A percentile compares a stretch with the other conserved stretches of the same genome.
Conservation (phyloP, 768 basidiomycete genomes). For the Amanita pseudoporphyria region DNA sequence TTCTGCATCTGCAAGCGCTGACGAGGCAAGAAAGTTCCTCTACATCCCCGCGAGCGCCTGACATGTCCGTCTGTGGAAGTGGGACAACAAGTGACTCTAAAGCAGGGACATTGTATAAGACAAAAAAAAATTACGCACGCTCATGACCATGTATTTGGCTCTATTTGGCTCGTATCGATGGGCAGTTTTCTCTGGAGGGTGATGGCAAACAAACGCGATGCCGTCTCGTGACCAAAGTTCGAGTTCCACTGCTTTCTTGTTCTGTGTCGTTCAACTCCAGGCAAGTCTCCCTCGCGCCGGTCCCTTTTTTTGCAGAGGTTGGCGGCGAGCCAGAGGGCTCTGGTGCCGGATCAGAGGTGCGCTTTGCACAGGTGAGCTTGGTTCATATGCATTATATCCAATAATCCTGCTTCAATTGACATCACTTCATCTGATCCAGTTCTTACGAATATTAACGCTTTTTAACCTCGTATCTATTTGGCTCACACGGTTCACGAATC, state of each 20-base stretch:
- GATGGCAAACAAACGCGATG: conserved; percentile 1
- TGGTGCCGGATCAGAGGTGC: conserved; percentile 13
- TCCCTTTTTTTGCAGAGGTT: background rate
- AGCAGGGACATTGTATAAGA: background rate
- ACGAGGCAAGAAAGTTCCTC: background rate
- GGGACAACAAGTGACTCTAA: conserved; percentile 1
- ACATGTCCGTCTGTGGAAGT: background rate
- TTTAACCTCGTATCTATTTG: conserved; percentile 1
- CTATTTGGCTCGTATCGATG: too few relatives aligned
- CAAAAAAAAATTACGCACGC: background rate
- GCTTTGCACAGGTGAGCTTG: conserved; percentile 10
- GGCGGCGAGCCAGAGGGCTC: background rate
- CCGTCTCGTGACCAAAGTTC: conserved; percentile 9
- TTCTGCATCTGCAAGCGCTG: background rate
- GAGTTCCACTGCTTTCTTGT: conserved; percentile 5
- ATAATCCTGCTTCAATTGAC: too few relatives aligned
- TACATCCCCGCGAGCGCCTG: conserved; percentile 1
- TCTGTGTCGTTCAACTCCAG: background rate
- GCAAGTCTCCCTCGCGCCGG: background rate
- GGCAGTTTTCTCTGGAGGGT: background rate
- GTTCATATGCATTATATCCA: background rate
- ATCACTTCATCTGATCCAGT: conserved; percentile 1
- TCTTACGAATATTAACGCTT: conserved; percentile 18
- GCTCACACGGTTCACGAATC: conserved; percentile 13
- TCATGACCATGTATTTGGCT: too few relatives aligned